Percentiles rank a stretch among this genome's conserved stretches.
Conservation (phyloP, 345 rosid genomes). For the Rhodamnia rubescens region DNA sequence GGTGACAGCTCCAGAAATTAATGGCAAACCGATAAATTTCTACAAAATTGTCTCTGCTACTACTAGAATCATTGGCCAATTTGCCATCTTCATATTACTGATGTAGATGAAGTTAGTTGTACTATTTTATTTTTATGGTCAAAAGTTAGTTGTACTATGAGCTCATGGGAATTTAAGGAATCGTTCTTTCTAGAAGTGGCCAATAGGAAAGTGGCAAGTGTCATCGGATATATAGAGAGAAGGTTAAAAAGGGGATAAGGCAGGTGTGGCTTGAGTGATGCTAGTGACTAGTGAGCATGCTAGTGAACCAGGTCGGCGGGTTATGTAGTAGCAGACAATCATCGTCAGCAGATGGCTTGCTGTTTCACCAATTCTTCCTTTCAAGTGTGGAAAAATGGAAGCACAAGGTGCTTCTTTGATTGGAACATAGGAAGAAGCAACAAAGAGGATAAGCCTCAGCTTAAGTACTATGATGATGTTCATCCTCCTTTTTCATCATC, state of each 20-base stretch:
- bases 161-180: background rate
- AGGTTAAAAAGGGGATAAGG: conserved; percentile 8
- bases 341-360: conserved; percentile 28
- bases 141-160: background rate
- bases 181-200: background rate
- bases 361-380: conserved; percentile 24
- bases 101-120: background rate
- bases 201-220: background rate
- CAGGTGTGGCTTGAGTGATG: background rate
- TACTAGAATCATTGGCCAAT: background rate
- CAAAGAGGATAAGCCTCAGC: conserved; percentile 20
- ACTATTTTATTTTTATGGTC: too few species aligned
- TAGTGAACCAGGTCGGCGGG: background rate
- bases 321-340: background rate
- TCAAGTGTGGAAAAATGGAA: conserved; percentile 7
- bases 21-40: background rate
- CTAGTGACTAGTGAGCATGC: conserved; percentile 8
- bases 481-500: conserved; percentile 59
- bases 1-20: background rate
- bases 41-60: background rate
- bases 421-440: conserved; percentile 47
- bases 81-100: background rate
- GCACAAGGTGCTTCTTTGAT: conserved; percentile 33
- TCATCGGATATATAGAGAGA: background rate
- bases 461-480: conserved; percentile 26